These are phyloP conservation scores for Raffaelea albimanens DNA, from an alignment of 2,329 filamentous ascomycete species.

Conservation along the genomic window DNA sequence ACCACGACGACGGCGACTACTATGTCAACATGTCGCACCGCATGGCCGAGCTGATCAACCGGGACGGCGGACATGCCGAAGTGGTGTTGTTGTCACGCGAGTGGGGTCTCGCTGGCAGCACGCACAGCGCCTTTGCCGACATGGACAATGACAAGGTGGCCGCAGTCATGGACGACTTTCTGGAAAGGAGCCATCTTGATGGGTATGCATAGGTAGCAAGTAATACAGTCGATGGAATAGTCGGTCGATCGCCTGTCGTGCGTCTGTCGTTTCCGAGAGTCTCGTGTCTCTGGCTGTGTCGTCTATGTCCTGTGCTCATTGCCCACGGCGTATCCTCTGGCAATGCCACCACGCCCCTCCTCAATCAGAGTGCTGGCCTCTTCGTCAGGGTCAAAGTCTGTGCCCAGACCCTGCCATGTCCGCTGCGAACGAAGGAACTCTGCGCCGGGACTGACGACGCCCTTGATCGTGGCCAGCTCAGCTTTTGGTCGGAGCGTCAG, in stretches of 20 bases:
- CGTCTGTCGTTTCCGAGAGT: too few species aligned
- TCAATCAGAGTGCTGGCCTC: slow-evolving; percentile 59
- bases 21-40: slow-evolving; percentile 11
- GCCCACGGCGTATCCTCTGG: slow-evolving; percentile 77
- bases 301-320: slow-evolving; percentile 23
- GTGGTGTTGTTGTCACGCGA: slow-evolving; percentile 17
- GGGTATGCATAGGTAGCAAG: slow-evolving; percentile 7
- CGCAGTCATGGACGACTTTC: slow-evolving; percentile 15
- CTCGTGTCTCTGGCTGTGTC: background rate
- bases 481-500: slow-evolving; percentile 49
- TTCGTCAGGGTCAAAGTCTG: slow-evolving; percentile 53
- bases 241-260: too few species aligned
- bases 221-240: background rate
- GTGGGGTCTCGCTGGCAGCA: slow-evolving; percentile 14
- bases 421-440: slow-evolving; percentile 74
- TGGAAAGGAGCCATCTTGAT: slow-evolving; percentile 12
- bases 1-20: slow-evolving; percentile 7
- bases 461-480: slow-evolving; percentile 73
- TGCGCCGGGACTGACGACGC: slow-evolving; percentile 81
- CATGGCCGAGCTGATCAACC: slow-evolving; percentile 15
- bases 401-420: slow-evolving; percentile 88
- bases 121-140: slow-evolving; percentile 19
- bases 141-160: slow-evolving; percentile 18
- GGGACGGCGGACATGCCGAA: slow-evolving; percentile 16
- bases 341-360: slow-evolving; percentile 79